phyloP scores from a whole-genome alignment of 257 asterid species.

The Thymus mandschuricus region DNA sequence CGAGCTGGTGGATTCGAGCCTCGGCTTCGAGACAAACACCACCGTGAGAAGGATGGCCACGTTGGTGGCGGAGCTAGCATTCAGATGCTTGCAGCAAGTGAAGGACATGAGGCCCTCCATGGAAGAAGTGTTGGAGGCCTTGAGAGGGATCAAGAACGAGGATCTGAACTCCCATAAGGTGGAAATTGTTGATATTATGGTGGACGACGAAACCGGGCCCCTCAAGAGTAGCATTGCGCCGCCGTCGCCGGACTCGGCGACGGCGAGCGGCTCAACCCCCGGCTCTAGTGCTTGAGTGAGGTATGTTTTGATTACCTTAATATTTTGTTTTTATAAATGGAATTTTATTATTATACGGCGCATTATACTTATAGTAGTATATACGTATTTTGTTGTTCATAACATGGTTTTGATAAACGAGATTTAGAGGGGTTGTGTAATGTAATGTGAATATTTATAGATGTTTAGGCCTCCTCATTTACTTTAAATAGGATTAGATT shows the following conservation, averaged over 20 bases:
- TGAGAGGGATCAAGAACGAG: conserved; percentile 60
- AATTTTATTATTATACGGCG: neutral
- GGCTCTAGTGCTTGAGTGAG: conserved; percentile 49
- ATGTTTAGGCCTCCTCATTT: conserved; percentile 6
- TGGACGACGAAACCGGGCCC: conserved; percentile 49
- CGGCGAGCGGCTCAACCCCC: conserved; percentile 43
- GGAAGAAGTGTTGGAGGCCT: conserved; percentile 62
- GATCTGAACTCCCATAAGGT: conserved; percentile 51
- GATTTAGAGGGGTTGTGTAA: conserved; percentile 44
- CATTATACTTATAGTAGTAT: conserved; percentile 11
- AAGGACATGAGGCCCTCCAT: conserved; percentile 84
- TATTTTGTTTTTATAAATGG: conserved; percentile 12
- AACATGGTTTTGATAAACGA: conserved; percentile 23
- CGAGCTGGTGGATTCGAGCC: conserved; percentile 67
- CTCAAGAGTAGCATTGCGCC: conserved; percentile 41
- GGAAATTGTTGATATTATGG: conserved; percentile 62
- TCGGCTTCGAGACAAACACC: conserved; percentile 59
- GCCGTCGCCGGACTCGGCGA: conserved; percentile 54
- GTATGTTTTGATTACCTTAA: conserved; percentile 8
- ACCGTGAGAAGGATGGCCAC: conserved; percentile 61
- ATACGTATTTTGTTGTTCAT: conserved; percentile 11
- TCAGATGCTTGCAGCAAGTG: conserved; percentile 82
- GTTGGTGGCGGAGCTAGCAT: conserved; percentile 73
- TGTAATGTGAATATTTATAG: conserved; percentile 10
- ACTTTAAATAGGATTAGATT: neutral